phyloP scores from a whole-genome alignment of 768 basidiomycete genomes.

The Leccinum imitatum region DNA sequence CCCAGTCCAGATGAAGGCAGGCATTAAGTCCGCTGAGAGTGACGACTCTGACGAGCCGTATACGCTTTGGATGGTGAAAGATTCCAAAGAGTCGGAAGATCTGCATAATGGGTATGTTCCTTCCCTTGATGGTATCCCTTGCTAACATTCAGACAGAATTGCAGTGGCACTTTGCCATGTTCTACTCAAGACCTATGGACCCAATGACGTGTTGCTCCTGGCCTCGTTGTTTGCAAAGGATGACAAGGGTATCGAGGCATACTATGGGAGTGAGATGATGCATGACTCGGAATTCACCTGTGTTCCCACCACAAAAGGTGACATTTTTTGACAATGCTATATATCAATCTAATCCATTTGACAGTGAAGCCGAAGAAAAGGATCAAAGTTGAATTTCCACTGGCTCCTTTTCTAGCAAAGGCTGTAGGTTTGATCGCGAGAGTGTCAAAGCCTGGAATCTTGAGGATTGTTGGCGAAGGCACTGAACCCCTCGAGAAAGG shows the following conservation, averaged over 20 bases:
- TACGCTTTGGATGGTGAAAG: slow-evolving; percentile 13
- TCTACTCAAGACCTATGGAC: slow-evolving; percentile 14
- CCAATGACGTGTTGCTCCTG: slow-evolving; percentile 14
- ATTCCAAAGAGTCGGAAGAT: background rate
- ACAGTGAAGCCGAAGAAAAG: background rate
- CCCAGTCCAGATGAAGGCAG: background rate
- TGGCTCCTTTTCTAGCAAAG: background rate
- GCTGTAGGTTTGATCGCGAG: background rate
- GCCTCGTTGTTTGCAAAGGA: slow-evolving; percentile 9
- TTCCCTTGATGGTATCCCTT: no score
- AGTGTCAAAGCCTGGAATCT: background rate
- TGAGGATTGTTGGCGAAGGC: background rate
- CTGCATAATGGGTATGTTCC: slow-evolving; percentile 10
- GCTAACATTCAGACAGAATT: slow-evolving; percentile 2
- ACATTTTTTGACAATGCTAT: background rate
- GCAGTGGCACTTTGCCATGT: slow-evolving; percentile 14
- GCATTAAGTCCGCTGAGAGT: background rate
- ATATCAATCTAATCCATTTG: background rate
- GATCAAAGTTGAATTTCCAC: background rate
- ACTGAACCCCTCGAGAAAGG: slow-evolving; percentile 3
- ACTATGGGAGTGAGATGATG: background rate
- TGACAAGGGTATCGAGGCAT: background rate
- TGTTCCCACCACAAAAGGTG: slow-evolving; percentile 1
- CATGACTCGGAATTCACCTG: background rate
- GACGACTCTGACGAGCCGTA: background rate